Percentiles rank a stretch among this genome's conserved stretches.
phyloP scores from a whole-genome alignment of 148 eudicot genomes.

The Amaranthus hypochondriacus region DNA sequence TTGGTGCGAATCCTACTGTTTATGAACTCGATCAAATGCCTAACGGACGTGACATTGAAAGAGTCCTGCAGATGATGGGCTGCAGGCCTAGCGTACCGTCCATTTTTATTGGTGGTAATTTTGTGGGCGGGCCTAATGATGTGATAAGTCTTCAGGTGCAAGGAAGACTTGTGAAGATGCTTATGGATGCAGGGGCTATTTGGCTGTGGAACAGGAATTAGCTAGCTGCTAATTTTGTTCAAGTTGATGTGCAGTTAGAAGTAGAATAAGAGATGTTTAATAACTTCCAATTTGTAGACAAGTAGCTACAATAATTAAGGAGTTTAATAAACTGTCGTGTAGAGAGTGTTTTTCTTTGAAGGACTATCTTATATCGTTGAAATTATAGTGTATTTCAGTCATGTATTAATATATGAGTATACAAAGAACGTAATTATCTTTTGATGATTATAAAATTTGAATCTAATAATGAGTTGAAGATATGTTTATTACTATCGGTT shows the following conservation, averaged over 20 bases:
- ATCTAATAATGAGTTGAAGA: too few species aligned
- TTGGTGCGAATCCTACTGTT: slow-evolving; percentile 20
- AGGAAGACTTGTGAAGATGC: slow-evolving; percentile 31
- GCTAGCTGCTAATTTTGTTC: not conserved
- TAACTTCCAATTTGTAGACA: too few species aligned
- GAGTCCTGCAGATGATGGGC: slow-evolving; percentile 19
- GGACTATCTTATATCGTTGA: slow-evolving; percentile 4
- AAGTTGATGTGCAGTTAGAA: too few species aligned
- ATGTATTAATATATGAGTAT: too few species aligned
- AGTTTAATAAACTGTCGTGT: not conserved
- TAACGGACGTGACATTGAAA: slow-evolving; percentile 13
- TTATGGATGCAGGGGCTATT: slow-evolving; percentile 31
- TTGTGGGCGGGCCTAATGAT: slow-evolving; percentile 24
- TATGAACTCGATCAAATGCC: slow-evolving; percentile 21
- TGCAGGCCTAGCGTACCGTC: slow-evolving; percentile 18
- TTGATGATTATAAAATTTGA: too few species aligned
- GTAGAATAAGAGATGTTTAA: too few species aligned
- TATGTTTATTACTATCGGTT: too few species aligned
- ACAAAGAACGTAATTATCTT: too few species aligned
- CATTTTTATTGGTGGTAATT: slow-evolving; percentile 20
- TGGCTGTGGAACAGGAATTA: slow-evolving; percentile 32
- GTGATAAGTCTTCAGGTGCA: slow-evolving; percentile 30
- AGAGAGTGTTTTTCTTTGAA: not conserved
- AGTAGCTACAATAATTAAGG: not conserved
- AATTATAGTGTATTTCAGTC: slow-evolving; percentile 10